Conservation (phyloP, 2,329 filamentous ascomycete genomes). For the Exophiala phaeomuriformis region DNA sequence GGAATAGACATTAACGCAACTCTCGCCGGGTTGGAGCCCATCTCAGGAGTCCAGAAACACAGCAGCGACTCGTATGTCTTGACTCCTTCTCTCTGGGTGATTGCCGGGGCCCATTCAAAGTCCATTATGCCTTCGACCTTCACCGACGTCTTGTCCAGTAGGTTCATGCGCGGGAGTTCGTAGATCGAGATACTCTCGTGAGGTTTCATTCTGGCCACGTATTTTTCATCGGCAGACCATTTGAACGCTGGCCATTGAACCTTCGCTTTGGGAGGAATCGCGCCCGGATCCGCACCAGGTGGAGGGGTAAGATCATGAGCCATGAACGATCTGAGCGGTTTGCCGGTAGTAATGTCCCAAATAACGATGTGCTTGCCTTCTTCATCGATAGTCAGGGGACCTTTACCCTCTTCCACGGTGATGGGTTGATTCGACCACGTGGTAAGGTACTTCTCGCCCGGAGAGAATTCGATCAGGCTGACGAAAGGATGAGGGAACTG, state of each 20-base stretch:
- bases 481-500: constrained; percentile 93
- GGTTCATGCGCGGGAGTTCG: constrained; percentile 79
- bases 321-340: constrained; percentile 86
- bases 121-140: constrained; percentile 96
- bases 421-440: constrained; percentile 97
- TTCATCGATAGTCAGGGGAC: constrained; percentile 80
- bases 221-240: constrained; percentile 97
- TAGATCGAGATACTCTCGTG: constrained; percentile 86
- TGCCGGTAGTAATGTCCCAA: constrained; percentile 87
- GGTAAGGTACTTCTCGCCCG: constrained; percentile 82
- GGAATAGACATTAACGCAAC: constrained; percentile 95
- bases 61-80: constrained; percentile 93
- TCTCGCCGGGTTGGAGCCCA: constrained; percentile 95
- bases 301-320: constrained; percentile 63
- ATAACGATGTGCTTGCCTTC: constrained; percentile 99
- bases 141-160: constrained; percentile 82
- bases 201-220: constrained; percentile 84
- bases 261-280: constrained; percentile 74
- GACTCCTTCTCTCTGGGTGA: constrained; percentile 70
- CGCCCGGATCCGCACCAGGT: constrained; percentile 55
- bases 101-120: constrained; percentile 93
- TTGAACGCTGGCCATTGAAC: constrained; percentile 98
- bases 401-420: constrained; percentile 77
- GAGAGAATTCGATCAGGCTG: constrained; percentile 94
- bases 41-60: constrained; percentile 98